Base-by-base conservation (phyloP, 768 basidiomycete genomes). In the Hygrocybe punicea region DNA sequence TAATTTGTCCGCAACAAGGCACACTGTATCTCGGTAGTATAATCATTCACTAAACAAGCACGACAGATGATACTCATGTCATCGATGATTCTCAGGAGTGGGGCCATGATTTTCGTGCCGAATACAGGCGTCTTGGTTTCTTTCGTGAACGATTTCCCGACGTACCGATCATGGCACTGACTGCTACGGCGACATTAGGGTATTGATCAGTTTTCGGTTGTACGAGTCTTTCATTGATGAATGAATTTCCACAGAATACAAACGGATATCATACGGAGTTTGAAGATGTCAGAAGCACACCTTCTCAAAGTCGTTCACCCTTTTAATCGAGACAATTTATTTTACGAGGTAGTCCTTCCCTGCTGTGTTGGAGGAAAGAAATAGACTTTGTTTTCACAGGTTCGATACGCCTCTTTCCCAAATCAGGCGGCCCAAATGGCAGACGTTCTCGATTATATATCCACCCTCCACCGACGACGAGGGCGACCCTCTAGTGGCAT, bases 91-190 rank as follows among this genome's bases (percentile, higher is more conserved):
- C 44, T 13, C 60, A 90, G 86, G 90, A 91, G 76, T 92, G 89
- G 91, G 89, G 89, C 0, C 89, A 91, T 48, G 84, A 90, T 62
- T 91, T 91, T 66, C 83, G 91, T 23, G 76, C 69, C 33, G 86
- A 90, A 42, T 93, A 92, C 64, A 75, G 90, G 44, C 79, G 75
- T 23, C 76, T 94, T 21, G 91, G 91, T 4, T 67, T 73, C 37
- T 89, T 94, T 67, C 81, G 91, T 1, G 75, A 81, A 36, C 77
- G 75, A 25, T 92, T 85, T 64, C 79, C 80, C 1, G 74, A 78
- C 55, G 81, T 93, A 4, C 91, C 92, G 1, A 86, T 94, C 62
- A 93, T 92, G 89, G 91, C 91, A 3, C 70, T 93, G 37, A 93
- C 91, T 1, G 91, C 91, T 2, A 91, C 88, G 13, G 91, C 91